Evolutionary conservation across 306 rosid genomes (phyloP), one percentile per base, ranked within the genome.

Genomic region (Dicorynia guianensis): DNA sequence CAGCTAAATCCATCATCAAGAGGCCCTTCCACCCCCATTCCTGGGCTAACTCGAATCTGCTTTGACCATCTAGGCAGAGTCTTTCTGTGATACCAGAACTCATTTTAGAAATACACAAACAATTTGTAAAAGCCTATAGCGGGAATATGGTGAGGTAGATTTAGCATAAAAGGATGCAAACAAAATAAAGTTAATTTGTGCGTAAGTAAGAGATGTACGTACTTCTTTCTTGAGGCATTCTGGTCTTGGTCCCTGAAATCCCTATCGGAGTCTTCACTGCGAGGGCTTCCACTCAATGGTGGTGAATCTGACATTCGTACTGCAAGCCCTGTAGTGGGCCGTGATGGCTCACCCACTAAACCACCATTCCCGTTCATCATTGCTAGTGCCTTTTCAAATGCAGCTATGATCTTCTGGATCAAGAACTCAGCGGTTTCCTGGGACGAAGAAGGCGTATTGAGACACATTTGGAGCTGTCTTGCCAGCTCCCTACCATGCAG

Each of bases 401-500:
- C 48, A 33, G 38, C 50, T 35, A 85, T 30, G 79, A 91, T 87
- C 46, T 70, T 76, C 38, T 89, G 87, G 46, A 89, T 82, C 83
- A 96, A 62, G 7, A 79, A 7, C 17, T 88, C 91, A 12, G 82
- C 64, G 20, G 81, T 73, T 77, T 88, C 98, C 0, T 76, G 78
- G 9, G 89, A 82, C 15, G 89, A 83, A 54, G 89, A 75, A 17
- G 98, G 60, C 50, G 17, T 55, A 30, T 69, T 88, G 55, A 92
- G 81, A 76, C 79, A 75, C 70, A 74, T 43, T 74, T 81, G 89
- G 39, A 96, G 94, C 49, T 88, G 88, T 44, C 77, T 87, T 4
- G 93, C 93, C 17, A 92, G 47, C 54, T 92, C 98, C 80, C 77
- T 83, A 38, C 99, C 99, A 72, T 87, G 85, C 71, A 80, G 33